Conservation (phyloP, 2,329 filamentous ascomycete genomes). For the Cytospora chrysosperma region DNA sequence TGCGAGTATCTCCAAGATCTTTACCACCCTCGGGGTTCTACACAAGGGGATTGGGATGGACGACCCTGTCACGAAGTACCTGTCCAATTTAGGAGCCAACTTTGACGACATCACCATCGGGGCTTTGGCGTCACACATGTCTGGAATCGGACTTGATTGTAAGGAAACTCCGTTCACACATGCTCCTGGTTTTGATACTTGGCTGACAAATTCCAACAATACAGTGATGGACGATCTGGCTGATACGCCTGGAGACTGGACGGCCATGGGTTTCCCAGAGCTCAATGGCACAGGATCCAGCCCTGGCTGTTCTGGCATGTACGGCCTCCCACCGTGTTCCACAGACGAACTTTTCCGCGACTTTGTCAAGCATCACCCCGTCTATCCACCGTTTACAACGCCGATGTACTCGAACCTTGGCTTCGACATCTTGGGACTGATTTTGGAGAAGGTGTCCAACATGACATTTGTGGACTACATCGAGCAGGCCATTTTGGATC, state of each 20-base stretch:
- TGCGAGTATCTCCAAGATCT: conserved; percentile 39
- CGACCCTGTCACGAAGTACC: conserved; percentile 45
- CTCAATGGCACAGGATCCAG: conserved; percentile 29
- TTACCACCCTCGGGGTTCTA: conserved; percentile 34
- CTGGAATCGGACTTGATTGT: conserved; percentile 42
- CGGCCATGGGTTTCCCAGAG: conserved; percentile 34
- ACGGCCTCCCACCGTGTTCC: conserved; percentile 35
- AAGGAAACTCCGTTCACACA: conserved; percentile 17
- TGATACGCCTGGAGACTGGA: conserved; percentile 32
- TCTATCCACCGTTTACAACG: conserved; percentile 43
- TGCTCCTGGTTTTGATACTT: not conserved
- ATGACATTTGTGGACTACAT: conserved; percentile 40
- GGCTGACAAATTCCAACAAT: conserved; percentile 1
- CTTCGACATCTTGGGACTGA: conserved; percentile 44
- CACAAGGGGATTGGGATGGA: conserved; percentile 36
- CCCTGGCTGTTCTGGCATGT: conserved; percentile 37
- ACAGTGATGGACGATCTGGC: conserved; percentile 37
- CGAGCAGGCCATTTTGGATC: conserved; percentile 41
- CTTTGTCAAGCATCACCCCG: conserved; percentile 36
- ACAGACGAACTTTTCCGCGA: conserved; percentile 31
- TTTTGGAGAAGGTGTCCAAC: conserved; percentile 44
- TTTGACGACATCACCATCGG: conserved; percentile 50
- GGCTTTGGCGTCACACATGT: conserved; percentile 45
- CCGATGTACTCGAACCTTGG: conserved; percentile 51
- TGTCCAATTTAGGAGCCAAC: conserved; percentile 41